phyloP scores from a whole-genome alignment of 192 early-diverging fungal genomes.

The Powellomyces hirtus region DNA sequence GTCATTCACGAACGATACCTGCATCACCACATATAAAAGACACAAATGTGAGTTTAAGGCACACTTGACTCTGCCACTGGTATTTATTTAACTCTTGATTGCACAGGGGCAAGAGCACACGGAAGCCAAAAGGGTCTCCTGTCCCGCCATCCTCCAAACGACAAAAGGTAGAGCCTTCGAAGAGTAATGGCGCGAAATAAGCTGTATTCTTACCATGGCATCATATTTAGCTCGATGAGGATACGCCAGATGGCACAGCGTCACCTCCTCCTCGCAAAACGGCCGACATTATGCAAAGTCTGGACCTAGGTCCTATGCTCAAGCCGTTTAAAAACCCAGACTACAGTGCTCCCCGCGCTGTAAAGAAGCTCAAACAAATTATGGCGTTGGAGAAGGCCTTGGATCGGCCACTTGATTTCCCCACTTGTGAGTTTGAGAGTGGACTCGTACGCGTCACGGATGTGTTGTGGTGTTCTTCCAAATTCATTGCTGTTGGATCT shows the following conservation, averaged over 20 bases:
- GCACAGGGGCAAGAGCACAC: too few relatives aligned
- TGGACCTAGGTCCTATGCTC: background rate
- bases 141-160: too few relatives aligned
- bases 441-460: background rate
- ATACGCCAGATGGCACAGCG: background rate
- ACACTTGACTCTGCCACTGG: too few relatives aligned
- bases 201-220: too few relatives aligned
- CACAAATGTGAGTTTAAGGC: too few relatives aligned
- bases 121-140: too few relatives aligned
- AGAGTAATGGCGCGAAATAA: too few relatives aligned
- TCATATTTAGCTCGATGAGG: too few relatives aligned
- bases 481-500: background rate
- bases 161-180: too few relatives aligned
- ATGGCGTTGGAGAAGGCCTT: slow-evolving; percentile 58
- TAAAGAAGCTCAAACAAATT: slow-evolving; percentile 81
- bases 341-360: slow-evolving; percentile 65
- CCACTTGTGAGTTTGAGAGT: slow-evolving; percentile 49
- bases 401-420: slow-evolving; percentile 58
- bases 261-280: background rate
- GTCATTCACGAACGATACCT: too few relatives aligned
- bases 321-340: slow-evolving; percentile 75
- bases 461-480: background rate
- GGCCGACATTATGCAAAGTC: background rate
- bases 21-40: too few relatives aligned
- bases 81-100: too few relatives aligned